A percentile compares a stretch with the other conserved stretches of the same genome.
Evolutionary conservation across 169 alveolate genomes (phyloP).

Genomic region (Perkinsus chesapeaki): DNA sequence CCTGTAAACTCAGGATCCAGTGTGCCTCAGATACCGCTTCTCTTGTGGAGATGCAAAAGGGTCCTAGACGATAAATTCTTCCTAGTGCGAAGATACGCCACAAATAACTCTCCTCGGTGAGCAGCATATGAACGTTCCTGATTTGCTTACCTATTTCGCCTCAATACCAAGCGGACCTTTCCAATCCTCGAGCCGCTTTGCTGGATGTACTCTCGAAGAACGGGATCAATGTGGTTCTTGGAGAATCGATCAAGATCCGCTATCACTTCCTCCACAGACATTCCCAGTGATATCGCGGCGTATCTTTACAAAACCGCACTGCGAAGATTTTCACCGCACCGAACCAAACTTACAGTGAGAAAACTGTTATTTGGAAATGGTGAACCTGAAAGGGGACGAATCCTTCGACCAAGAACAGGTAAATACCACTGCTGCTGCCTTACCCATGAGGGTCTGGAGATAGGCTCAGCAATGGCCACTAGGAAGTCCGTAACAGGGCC

Average conservation of each 20-base stretch:
- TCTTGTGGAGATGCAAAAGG: background rate
- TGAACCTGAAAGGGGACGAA: background rate
- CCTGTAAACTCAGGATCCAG: too few species aligned
- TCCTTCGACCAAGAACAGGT: background rate
- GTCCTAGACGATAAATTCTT: too few species aligned
- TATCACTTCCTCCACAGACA: slow-evolving; percentile 83
- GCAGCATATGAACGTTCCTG: slow-evolving; percentile 58
- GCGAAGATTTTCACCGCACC: background rate
- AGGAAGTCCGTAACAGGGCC: slow-evolving; percentile 86
- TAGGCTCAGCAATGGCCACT: slow-evolving; percentile 92
- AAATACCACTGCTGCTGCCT: background rate
- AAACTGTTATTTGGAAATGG: slow-evolving; percentile 46
- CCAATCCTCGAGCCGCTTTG: background rate
- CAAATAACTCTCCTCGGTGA: background rate
- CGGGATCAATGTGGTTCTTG: slow-evolving; percentile 56
- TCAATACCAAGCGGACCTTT: slow-evolving; percentile 44
- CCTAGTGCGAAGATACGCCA: too few species aligned
- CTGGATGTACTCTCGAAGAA: background rate
- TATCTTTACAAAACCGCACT: slow-evolving; percentile 36
- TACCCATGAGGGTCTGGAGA: slow-evolving; percentile 70
- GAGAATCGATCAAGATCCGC: slow-evolving; percentile 76
- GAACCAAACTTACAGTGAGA: slow-evolving; percentile 53
- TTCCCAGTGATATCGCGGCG: slow-evolving; percentile 94
- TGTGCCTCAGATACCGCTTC: background rate
- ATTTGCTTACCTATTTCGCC: slow-evolving; percentile 61